These are phyloP conservation scores for Thamnidium elegans DNA, from an alignment of 192 early-diverging fungal genomes.

Conservation along the genomic window DNA sequence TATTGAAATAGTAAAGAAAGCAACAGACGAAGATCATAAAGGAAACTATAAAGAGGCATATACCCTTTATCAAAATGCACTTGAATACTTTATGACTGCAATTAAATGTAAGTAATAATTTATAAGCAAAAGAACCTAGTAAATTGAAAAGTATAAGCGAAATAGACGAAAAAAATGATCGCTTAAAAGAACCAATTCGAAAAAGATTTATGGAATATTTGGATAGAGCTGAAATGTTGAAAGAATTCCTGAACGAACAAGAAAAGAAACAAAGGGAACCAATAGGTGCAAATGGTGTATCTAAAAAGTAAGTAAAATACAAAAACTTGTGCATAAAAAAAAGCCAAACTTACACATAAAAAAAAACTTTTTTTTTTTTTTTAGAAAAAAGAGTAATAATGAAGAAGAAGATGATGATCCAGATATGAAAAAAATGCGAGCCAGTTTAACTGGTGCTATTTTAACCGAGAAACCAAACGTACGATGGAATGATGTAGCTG, in stretches of 20 bases:
- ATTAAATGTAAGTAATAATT: constrained; percentile 81
- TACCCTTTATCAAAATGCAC: constrained; percentile 78
- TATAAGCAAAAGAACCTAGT: background rate
- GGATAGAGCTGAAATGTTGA: constrained; percentile 90
- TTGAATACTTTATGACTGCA: constrained; percentile 94
- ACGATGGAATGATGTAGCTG: constrained; percentile 96
- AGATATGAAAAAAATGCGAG: constrained; percentile 77
- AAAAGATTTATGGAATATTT: constrained; percentile 93
- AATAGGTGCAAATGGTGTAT: constrained; percentile 52
- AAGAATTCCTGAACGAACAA: constrained; percentile 75
- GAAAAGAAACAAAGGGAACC: constrained; percentile 67
- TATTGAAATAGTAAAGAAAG: constrained; percentile 88
- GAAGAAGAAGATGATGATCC: constrained; percentile 59
- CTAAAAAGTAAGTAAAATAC: constrained; percentile 36
- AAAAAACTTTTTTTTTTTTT: constrained; percentile 12
- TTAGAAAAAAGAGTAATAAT: constrained; percentile 33
- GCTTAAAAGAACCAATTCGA: constrained; percentile 76
- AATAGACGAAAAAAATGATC: constrained; percentile 93
- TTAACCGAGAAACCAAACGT: constrained; percentile 96
- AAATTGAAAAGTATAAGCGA: background rate
- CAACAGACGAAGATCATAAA: constrained; percentile 88
- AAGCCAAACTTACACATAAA: constrained; percentile 15
- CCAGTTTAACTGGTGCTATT: constrained; percentile 73
- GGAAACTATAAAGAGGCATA: constrained; percentile 91
- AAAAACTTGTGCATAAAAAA: background rate